Evolutionary conservation across 2,329 filamentous ascomycete genomes (phyloP).

Genomic region (Tetracladium maxilliforme): DNA sequence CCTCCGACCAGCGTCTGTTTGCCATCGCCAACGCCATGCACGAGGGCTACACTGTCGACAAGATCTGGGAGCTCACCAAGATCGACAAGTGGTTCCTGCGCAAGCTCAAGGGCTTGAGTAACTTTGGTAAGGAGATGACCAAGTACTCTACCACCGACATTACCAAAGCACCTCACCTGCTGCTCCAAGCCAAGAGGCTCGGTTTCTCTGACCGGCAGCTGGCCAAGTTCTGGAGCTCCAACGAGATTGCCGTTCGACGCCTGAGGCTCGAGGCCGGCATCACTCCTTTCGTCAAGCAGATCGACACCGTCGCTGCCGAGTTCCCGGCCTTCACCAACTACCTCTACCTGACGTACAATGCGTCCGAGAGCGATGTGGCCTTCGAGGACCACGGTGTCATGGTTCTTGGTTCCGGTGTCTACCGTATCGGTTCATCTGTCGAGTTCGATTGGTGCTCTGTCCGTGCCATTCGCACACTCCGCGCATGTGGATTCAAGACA

Average conservation of each 20-base stretch:
- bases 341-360: slow-evolving; percentile 92
- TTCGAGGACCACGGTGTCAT: slow-evolving; percentile 90
- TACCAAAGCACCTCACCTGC: slow-evolving; percentile 44
- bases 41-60: slow-evolving; percentile 81
- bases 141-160: slow-evolving; percentile 50
- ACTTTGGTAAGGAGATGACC: slow-evolving; percentile 73
- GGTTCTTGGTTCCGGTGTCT: slow-evolving; percentile 92
- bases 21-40: slow-evolving; percentile 98
- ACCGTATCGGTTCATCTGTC: slow-evolving; percentile 92
- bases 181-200: slow-evolving; percentile 79
- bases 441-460: slow-evolving; percentile 99
- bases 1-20: slow-evolving; percentile 92
- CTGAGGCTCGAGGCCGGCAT: slow-evolving; percentile 77
- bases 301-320: slow-evolving; percentile 94
- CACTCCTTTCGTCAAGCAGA: slow-evolving; percentile 87
- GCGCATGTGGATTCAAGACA: slow-evolving; percentile 76
- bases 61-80: slow-evolving; percentile 96
- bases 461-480: slow-evolving; percentile 77
- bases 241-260: slow-evolving; percentile 78
- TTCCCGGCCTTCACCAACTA: slow-evolving; percentile 95
- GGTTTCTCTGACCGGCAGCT: slow-evolving; percentile 92
- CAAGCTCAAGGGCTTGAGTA: slow-evolving; percentile 78
- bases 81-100: slow-evolving; percentile 98
- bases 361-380: slow-evolving; percentile 64
- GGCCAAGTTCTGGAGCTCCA: slow-evolving; percentile 87